Percentiles rank a stretch among this genome's conserved stretches.
These are phyloP conservation scores for Acer saccharum DNA, from an alignment of 345 rosid genomes.

Conservation along the genomic window DNA sequence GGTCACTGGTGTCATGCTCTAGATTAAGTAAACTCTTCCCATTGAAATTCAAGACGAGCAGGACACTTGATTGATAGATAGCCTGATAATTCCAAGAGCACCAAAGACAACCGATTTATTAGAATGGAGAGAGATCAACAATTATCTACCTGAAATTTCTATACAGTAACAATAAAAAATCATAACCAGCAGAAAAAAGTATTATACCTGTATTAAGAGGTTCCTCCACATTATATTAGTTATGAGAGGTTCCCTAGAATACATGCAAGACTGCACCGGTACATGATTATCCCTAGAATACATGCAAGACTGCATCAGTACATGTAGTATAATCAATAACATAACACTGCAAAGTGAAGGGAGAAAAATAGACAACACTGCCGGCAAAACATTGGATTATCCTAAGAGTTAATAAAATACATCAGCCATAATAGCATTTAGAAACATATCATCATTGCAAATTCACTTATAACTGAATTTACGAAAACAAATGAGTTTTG, in stretches of 20 bases:
- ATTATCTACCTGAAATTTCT: not conserved
- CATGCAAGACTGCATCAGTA: conserved; percentile 16
- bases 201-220: conserved; percentile 77
- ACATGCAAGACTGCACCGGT: not conserved
- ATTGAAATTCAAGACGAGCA: conserved; percentile 71
- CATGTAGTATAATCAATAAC: not conserved
- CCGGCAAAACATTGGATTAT: not conserved
- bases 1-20: conserved; percentile 27
- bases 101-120: not conserved
- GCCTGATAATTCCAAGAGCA: conserved; percentile 52
- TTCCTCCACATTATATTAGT: conserved; percentile 81
- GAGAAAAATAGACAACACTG: not conserved
- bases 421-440: not conserved
- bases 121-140: not conserved
- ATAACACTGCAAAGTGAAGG: too few species aligned
- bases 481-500: not conserved
- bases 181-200: not conserved
- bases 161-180: not conserved
- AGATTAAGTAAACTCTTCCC: conserved; percentile 58
- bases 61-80: conserved; percentile 71
- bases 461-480: not conserved
- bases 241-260: conserved; percentile 61
- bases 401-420: not conserved
- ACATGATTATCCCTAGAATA: conserved; percentile 50
- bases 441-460: not conserved